Percentiles rank a stretch among this genome's conserved stretches.
Conservation (phyloP, 73 alveolate genomes). For the Urostyla sp. region DNA sequence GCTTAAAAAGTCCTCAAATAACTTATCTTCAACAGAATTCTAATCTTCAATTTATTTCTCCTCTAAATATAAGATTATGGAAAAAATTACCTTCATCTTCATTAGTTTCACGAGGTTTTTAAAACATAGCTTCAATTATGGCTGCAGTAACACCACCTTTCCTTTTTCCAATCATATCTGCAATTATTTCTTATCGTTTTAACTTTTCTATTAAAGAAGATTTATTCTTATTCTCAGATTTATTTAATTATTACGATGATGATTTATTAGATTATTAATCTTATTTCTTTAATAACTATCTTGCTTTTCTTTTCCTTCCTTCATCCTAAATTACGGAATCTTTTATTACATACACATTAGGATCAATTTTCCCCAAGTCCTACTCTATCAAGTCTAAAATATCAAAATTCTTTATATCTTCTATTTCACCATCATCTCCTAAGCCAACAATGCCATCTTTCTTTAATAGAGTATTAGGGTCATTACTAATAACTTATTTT, state of each 20-base stretch:
- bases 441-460: constrained; percentile 5
- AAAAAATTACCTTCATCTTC: background rate
- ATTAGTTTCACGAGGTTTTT: constrained; percentile 1
- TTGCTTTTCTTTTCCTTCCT: constrained; percentile 45
- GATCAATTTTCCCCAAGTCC: constrained; percentile 35
- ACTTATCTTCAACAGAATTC: constrained; percentile 20
- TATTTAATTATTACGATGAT: background rate
- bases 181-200: background rate
- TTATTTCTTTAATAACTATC: constrained; percentile 17
- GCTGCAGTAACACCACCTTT: background rate
- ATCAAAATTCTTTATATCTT: constrained; percentile 22
- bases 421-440: background rate
- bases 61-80: background rate
- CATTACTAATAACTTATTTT: constrained; percentile 18
- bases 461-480: background rate
- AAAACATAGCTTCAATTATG: constrained; percentile 35
- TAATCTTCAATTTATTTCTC: constrained; percentile 5
- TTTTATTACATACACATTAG: constrained; percentile 8
- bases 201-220: constrained; percentile 12
- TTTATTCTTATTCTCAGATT: background rate
- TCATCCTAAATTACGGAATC: constrained; percentile 49
- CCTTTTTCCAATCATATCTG: constrained; percentile 23
- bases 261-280: background rate
- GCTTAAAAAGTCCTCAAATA: constrained; percentile 55
- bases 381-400: constrained; percentile 10